Evolutionary conservation across 2,329 filamentous ascomycete genomes (phyloP).

Genomic region (Calonectria crousiana): DNA sequence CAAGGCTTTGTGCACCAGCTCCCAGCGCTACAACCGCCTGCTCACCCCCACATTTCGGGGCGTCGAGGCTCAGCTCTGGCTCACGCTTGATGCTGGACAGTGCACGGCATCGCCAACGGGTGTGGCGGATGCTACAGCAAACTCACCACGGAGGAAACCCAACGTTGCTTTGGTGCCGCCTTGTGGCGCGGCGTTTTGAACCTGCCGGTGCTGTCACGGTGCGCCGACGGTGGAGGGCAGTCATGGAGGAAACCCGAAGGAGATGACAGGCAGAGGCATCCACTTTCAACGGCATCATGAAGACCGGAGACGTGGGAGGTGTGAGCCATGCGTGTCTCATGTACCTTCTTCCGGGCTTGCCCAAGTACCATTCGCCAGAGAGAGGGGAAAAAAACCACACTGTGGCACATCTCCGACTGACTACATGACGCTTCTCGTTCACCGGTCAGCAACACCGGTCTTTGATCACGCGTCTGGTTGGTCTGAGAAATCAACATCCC

Average conservation of each 20-base stretch:
- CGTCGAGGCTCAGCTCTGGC: conserved; percentile 9
- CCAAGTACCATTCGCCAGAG: conserved; percentile 2
- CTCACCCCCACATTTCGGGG: conserved; percentile 22
- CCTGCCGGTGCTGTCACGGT: not conserved
- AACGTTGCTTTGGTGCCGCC: conserved; percentile 13
- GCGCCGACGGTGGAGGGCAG: not conserved
- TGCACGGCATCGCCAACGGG: conserved; percentile 11
- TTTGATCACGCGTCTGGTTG: conserved; percentile 38
- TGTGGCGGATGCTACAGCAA: conserved; percentile 15
- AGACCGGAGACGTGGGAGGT: not conserved
- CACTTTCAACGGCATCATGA: not conserved
- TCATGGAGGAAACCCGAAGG: not conserved
- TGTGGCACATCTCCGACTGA: conserved; percentile 17
- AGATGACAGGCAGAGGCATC: conserved; percentile 10
- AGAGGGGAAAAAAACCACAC: not conserved
- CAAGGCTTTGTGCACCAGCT: conserved; percentile 15
- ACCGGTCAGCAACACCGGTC: conserved; percentile 31
- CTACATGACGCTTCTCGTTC: conserved; percentile 8
- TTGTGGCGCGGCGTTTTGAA: conserved; percentile 6
- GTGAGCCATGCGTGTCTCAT: conserved; percentile 5
- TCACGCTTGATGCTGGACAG: conserved; percentile 8
- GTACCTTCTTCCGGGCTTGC: not conserved
- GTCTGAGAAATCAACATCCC: conserved; percentile 30
- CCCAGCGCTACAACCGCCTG: not conserved
- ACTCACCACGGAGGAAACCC: not conserved